Evolutionary conservation across 371 early-diverging fungal species (phyloP).

Genomic region (Mucor sp.): DNA sequence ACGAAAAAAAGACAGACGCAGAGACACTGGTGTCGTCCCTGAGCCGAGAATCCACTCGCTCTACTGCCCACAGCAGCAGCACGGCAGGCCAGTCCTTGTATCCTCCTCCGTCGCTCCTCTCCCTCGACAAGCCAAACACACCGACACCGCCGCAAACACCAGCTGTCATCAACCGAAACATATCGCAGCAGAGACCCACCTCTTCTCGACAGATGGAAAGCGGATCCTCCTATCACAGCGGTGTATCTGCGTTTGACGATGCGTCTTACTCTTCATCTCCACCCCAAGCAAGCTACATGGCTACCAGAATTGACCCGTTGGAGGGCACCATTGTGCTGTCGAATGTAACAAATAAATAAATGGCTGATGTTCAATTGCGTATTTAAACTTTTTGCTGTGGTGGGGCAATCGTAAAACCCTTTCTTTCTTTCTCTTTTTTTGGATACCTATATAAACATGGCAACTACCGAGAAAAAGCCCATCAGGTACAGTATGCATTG

Average conservation of each 20-base stretch:
- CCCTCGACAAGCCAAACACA: background rate
- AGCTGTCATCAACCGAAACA: background rate
- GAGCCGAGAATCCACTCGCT: background rate
- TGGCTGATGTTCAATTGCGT: background rate
- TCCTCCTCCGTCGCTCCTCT: background rate
- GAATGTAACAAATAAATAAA: background rate
- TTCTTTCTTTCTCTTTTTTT: background rate
- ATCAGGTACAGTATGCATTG: conserved; percentile 13
- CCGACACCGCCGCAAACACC: conserved; percentile 8
- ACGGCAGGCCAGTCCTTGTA: background rate
- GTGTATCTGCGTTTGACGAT: background rate
- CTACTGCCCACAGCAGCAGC: background rate
- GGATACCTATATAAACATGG: background rate
- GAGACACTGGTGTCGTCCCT: background rate
- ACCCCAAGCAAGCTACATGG: background rate
- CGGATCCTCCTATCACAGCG: background rate
- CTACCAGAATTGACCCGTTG: background rate
- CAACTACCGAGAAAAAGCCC: conserved; percentile 23
- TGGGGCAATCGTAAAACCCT: background rate
- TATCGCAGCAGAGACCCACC: background rate
- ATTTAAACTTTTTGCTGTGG: background rate
- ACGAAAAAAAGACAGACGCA: background rate
- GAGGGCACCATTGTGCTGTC: background rate
- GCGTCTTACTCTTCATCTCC: background rate
- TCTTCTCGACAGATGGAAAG: background rate